Base-by-base conservation (phyloP, 805 yeast species). In the Cyberlindnera americana region DNA sequence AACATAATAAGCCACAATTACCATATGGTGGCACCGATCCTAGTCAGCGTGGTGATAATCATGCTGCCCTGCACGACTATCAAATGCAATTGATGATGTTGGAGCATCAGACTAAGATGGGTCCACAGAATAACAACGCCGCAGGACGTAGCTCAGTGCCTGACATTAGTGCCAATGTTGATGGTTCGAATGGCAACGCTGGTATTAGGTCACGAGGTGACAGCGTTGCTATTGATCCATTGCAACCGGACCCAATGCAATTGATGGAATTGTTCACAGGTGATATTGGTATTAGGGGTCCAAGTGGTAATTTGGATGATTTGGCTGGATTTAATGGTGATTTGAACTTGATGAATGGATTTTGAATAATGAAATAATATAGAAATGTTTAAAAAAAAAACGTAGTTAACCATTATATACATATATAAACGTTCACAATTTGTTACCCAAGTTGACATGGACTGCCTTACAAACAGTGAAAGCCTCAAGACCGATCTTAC, bases 71-170 rank as follows among this genome's bases (percentile, higher is more conserved):
- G 30, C 85, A 82, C 49, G 95, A 86, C 53, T 86, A 86, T 59
- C 95, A 86, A 59, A 79, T 77, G 69, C 91, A 85, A 57, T 66
- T 84, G 49, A 75, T 83, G 74, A 62, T 82, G 50, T 64, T 86
- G 53, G 95, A 86, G 52, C 77, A 77, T 46, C 90, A 84, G 55
- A 85, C 82, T 53, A 81, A 83, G 56, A 9, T 38, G 22, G 34
- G 34, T 3, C 25, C 34, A 13, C 33, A 6, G 5, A 18, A 5
- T 11, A 23, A 15, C 13, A 16, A 26, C 10, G 12, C 29, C 28
- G 13, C 23, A 21, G 23, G 23, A 21, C 23, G 23, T n/a, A n/a
- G n/a, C n/a, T n/a, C n/a, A n/a, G n/a, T n/a, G n/a, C n/a, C n/a
- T n/a, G n/a, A n/a, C n/a, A n/a, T 6, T 21, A 21, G 23, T 21